Evolutionary conservation across 1,284 basidiomycete genomes (phyloP).

Genomic region (Cystobasidium sp.): DNA sequence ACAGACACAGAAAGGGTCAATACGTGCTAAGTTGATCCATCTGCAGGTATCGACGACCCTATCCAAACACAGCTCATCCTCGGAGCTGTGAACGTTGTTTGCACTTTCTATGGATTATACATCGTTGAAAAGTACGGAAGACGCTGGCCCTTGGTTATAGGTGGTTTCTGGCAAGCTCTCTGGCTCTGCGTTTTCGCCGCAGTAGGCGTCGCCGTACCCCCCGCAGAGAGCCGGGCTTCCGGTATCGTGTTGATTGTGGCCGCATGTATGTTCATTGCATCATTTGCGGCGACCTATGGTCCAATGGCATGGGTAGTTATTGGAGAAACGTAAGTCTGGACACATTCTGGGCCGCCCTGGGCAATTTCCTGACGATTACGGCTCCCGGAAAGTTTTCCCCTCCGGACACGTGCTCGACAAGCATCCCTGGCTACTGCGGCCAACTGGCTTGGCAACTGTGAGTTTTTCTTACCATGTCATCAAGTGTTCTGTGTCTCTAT

Average conservation of each 20-base stretch:
- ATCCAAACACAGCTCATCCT: conserved; percentile 74
- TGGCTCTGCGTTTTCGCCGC: conserved; percentile 72
- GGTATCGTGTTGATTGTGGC: conserved; percentile 72
- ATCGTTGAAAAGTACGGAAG: conserved; percentile 71
- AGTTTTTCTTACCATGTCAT: background rate
- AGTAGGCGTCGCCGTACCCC: conserved; percentile 70
- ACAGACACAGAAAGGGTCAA: no score
- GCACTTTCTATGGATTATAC: conserved; percentile 68
- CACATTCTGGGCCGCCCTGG: no score
- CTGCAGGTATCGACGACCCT: conserved; percentile 65
- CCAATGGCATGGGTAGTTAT: conserved; percentile 71
- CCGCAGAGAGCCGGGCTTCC: conserved; percentile 60
- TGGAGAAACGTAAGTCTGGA: conserved; percentile 63
- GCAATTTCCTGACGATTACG: no score
- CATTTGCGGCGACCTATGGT: conserved; percentile 70
- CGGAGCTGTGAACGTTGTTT: conserved; percentile 68
- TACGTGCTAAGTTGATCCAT: no score
- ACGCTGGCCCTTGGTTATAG: conserved; percentile 66
- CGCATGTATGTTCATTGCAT: conserved; percentile 77
- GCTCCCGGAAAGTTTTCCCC: no score
- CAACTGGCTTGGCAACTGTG: conserved; percentile 65
- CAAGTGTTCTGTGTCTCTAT: no score
- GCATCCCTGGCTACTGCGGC: conserved; percentile 70
- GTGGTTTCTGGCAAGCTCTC: conserved; percentile 64
- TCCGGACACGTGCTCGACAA: conserved; percentile 74